These are phyloP conservation scores for Barnettozyma populi DNA, from an alignment of 805 yeast species.

Conservation along the genomic window DNA sequence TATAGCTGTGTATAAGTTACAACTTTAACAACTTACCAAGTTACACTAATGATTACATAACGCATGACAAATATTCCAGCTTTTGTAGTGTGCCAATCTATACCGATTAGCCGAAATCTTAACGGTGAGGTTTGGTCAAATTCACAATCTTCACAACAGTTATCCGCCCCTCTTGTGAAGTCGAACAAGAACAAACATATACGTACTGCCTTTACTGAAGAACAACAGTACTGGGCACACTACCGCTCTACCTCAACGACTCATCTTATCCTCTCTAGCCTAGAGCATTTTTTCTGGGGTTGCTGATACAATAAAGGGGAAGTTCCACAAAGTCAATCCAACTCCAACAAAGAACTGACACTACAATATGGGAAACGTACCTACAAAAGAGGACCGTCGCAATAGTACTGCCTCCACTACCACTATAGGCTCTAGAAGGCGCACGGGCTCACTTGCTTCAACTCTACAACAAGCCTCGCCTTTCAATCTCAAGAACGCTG, in stretches of 20 bases:
- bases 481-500: constrained; percentile 22
- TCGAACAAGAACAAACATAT: not conserved
- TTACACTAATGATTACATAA: not conserved
- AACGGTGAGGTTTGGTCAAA: not conserved
- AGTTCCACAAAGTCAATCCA: not conserved
- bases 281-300: not conserved
- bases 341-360: not conserved
- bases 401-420: constrained; percentile 5
- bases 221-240: not conserved
- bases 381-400: constrained; percentile 36
- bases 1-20: no score
- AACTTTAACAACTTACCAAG: no score
- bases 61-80: not conserved
- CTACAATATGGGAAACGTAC: constrained; percentile 41
- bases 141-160: not conserved
- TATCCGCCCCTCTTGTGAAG: not conserved
- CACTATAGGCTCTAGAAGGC: constrained; percentile 10
- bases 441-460: constrained; percentile 15
- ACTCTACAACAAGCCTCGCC: constrained; percentile 12
- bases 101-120: not conserved
- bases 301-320: not conserved
- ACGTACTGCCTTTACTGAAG: not conserved
- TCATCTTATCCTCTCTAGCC: not conserved
- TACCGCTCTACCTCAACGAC: no score
- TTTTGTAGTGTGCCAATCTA: not conserved